Evolutionary conservation across 352 stramenopile genomes (phyloP).

Genomic region (Phytophthora sp.): DNA sequence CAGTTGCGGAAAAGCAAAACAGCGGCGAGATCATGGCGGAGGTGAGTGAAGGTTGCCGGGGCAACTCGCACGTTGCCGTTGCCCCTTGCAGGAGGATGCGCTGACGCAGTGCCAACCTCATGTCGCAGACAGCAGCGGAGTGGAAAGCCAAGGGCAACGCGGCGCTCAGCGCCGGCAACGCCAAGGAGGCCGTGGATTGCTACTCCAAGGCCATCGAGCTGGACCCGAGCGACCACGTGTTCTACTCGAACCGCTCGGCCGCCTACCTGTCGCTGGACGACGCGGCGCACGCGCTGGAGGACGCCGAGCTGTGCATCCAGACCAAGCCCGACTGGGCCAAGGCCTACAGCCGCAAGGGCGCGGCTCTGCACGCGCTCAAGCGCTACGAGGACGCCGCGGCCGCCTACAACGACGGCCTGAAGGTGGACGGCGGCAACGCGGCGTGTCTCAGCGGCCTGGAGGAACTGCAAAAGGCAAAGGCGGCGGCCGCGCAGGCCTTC

Average conservation of each 20-base stretch:
- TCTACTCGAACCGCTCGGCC: conserved; percentile 99
- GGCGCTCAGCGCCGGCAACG: conserved; percentile 93
- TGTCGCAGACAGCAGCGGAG: conserved; percentile 42
- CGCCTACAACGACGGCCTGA: conserved; percentile 88
- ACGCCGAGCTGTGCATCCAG: conserved; percentile 96
- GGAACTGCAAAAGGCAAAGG: conserved; percentile 92
- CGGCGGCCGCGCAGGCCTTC: conserved; percentile 42
- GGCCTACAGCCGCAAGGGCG: conserved; percentile 97
- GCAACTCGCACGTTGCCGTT: too few relatives aligned
- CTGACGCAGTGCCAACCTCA: background rate
- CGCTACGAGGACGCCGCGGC: conserved; percentile 86
- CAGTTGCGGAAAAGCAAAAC: conserved; percentile 26
- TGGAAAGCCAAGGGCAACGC: conserved; percentile 97
- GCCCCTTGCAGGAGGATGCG: too few relatives aligned
- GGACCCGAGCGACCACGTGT: conserved; percentile 96
- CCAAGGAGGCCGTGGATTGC: conserved; percentile 94
- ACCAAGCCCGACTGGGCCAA: conserved; percentile 97
- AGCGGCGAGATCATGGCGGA: conserved; percentile 25
- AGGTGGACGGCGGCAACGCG: conserved; percentile 92
- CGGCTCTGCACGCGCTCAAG: conserved; percentile 94
- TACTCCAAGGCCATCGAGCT: conserved; percentile 98
- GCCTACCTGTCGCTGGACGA: conserved; percentile 96
- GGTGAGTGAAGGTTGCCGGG: too few relatives aligned
- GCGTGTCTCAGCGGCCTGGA: conserved; percentile 93
- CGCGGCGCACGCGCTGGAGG: conserved; percentile 93